Evolutionary conservation across 2,329 filamentous ascomycete species (phyloP), one percentile per base, ranked within the genome.

Genomic region (Nothophaeocryptopus gaeumannii): DNA sequence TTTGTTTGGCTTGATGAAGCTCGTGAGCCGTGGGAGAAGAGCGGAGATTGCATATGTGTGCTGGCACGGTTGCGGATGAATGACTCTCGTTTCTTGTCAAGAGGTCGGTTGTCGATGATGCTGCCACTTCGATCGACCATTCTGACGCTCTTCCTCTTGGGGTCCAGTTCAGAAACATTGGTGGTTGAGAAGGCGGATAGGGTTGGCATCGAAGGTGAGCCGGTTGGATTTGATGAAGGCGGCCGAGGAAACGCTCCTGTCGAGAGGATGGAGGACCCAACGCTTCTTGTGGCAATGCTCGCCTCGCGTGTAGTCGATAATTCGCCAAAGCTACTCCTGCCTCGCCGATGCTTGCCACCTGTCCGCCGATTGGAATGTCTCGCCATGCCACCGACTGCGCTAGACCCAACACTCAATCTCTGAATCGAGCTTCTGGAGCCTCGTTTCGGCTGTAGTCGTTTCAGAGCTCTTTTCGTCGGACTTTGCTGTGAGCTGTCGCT

Each of bases 51-150:
- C 11, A 67, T 63, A 30, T 63, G 65, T 10, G 63, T 67, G 13
- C 67, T 63, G 2, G 68, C 69, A 32, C 73, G 67, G 48, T 74
- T 71, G 12, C 67, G 60, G 37, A 74, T 70, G 55, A 70, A 74
- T 11, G 69, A 73, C 43, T 67, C 63, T 5, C 73, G 67, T 49
- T 71, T 72, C 30, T 73, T 70, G 33, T 70, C 63, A 5, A 73
- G 47, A 1, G 69, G 63, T 5, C 71, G 61, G 5, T 60, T 59
- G 47, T 74, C 72, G 2, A 59, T 34, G 13, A 67, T 54, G 47
- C 67, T 72, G 36, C 69, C 67, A 46, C 64, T 56, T 55, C 68
- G 57, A 15, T 53, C 50, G 2, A 75, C 70, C 8, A 73, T 54
- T 1, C 72, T 67, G 26, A 75, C 69, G 55, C 69, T 74, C 35